Base-by-base conservation (phyloP, 2,329 filamentous ascomycete genomes). In the Aspergillus proliferans region DNA sequence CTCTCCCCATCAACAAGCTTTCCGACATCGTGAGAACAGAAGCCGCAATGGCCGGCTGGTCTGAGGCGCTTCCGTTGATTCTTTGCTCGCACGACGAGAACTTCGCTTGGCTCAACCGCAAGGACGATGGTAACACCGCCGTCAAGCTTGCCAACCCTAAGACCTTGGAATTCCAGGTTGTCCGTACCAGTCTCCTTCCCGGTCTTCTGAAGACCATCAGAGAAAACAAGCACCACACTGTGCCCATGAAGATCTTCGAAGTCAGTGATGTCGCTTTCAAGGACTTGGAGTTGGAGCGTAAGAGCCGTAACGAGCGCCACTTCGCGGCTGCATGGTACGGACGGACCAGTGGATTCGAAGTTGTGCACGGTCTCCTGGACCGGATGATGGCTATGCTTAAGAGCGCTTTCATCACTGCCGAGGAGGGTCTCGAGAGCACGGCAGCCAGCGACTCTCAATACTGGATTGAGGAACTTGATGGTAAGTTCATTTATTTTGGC, bases 31-130 rank as follows among this genome's bases (percentile, higher is more conserved):
- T 97, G 51, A 86, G 93, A 47, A 75, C 84, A 47, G 93, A 98
- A 70, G 82, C 87, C 45, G 92, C 91, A 47, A 93, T 95, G 83
- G 86, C 92, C 5, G 93, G 93, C 51, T 98, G 93, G 93, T 86
- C 83, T 48, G 93, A 98, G 75, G 92, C 95, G 48, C 85, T 98
- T 81, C 92, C 93, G 22, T 79, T 98, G 24, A 97, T 95, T 58
- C 82, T 98, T 48, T 98, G 93, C 78, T 95, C 89, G 42, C 90
- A 96, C 69, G 92, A 97, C 64, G 93, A 98, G 78, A 98, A 98
- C 76, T 98, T 97, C 69, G 85, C 80, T 51, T 96, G 88, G 87
- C 77, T 98, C 46, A 95, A 95, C 74, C 86, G 90, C 64, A 84
- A 84, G 64, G 91, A 96, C 58, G 87, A 95, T 61, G 88, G 88